Base-by-base conservation (phyloP, 2,329 filamentous ascomycete species). In the Didymella pomorum region DNA sequence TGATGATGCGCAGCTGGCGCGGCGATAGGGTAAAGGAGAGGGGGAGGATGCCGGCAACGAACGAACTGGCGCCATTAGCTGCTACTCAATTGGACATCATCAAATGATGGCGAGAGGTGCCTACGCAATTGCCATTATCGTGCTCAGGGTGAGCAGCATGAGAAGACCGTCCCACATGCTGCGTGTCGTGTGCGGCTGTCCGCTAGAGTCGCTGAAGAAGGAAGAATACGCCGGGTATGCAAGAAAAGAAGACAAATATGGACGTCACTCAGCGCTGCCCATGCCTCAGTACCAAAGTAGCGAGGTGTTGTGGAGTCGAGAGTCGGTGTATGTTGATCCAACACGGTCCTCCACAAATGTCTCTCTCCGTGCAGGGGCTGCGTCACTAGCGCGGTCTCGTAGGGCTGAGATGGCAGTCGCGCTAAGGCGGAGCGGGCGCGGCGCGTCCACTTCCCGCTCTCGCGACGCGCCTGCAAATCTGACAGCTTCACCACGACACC, bases 11-110 rank as follows among this genome's bases (percentile, higher is more conserved):
- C 56, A 98, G 82, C 77, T 97, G 92, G 42, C 92, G 91, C 60
- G 90, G 88, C 28, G 93, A 94, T 25, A 99, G 85, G 56, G 89
- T 87, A 82, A 99, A 91, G 57, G 92, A 93, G 49, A 99, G 83
- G 35, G 95, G 95, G 65, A 99, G 83, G 67, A 92, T 90, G 78
- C 95, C 95, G 67, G 94, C 93, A 55, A 97, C 85, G 77, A 98
- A 97, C 58, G 95, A 98, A 71, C 94, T 97, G 75, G 67, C 58
- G 45, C 35, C 49, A 67, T 71, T 31, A 74, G 62, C 52, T 52
- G 4, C 2, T 14, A 10, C 6, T 10, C 7, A 16, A 4, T 33
- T 11, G 21, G n/a, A 7, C 16, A 10, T n/a, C 9, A 4, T 5
- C 25, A 5, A 16, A 11, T 14, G 4, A 4, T 20, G 26, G 16